Evolutionary conservation across 306 rosid species (phyloP).

Genomic region (Castanospermum australe): DNA sequence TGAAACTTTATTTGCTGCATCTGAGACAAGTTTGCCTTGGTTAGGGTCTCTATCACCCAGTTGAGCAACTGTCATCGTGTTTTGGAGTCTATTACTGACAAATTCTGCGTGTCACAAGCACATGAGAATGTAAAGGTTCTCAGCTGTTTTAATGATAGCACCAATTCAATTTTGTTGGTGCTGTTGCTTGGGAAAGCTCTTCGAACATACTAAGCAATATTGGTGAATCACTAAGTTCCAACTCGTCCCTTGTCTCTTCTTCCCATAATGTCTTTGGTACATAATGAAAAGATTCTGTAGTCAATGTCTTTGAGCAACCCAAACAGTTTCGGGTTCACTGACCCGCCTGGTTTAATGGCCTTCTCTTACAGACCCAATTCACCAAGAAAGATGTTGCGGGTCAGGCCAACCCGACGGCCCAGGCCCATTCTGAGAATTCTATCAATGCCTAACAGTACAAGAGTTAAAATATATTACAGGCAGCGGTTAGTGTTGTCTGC

Average conservation of each 20-base stretch:
- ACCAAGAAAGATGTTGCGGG: too few species aligned
- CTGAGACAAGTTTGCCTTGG: neutral
- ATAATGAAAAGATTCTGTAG: neutral
- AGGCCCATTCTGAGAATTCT: too few species aligned
- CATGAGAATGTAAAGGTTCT: conserved; percentile 9
- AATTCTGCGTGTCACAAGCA: conserved; percentile 17
- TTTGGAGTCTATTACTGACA: conserved; percentile 19
- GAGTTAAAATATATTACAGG: neutral
- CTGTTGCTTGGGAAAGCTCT: neutral
- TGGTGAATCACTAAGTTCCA: neutral
- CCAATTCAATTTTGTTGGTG: neutral
- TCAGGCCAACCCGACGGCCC: too few species aligned
- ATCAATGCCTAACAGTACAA: neutral
- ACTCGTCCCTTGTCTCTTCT: neutral
- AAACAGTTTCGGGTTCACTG: too few species aligned
- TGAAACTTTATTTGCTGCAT: neutral
- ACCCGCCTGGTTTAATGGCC: too few species aligned
- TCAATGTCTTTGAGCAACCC: too few species aligned
- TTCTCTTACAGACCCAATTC: too few species aligned
- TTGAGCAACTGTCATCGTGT: conserved; percentile 14
- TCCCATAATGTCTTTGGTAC: neutral
- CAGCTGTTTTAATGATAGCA: neutral
- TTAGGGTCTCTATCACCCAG: conserved; percentile 10
- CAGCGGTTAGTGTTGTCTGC: neutral
- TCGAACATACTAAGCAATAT: neutral